Evolutionary conservation across 768 basidiomycete species (phyloP).

Genomic region (Lactarius hengduanensis): DNA sequence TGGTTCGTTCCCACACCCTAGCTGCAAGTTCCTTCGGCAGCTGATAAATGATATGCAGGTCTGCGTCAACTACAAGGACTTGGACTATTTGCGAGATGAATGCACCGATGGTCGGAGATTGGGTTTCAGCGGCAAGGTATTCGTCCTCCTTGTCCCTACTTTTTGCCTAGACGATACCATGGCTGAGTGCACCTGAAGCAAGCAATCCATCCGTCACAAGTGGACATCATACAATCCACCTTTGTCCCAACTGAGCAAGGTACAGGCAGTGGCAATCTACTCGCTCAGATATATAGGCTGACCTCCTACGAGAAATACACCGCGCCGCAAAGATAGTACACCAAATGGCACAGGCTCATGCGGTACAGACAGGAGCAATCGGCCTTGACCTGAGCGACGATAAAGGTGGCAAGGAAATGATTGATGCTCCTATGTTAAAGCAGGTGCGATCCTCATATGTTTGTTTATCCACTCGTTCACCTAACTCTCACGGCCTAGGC

Average conservation of each 20-base stretch:
- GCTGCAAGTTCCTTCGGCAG: background rate
- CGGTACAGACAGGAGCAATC: constrained; percentile 57
- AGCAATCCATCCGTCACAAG: constrained; percentile 90
- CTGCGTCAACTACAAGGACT: constrained; percentile 83
- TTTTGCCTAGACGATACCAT: background rate
- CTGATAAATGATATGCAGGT: constrained; percentile 47
- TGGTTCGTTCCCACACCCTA: constrained; percentile 48
- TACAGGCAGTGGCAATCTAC: constrained; percentile 32
- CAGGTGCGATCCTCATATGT: constrained; percentile 46
- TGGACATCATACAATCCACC: constrained; percentile 70
- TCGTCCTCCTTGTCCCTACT: constrained; percentile 2
- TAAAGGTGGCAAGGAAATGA: constrained; percentile 65
- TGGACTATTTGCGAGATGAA: constrained; percentile 64
- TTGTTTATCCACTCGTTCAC: background rate
- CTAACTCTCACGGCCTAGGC: constrained; percentile 9
- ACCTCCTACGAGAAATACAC: constrained; percentile 55
- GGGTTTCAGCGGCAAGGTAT: constrained; percentile 90
- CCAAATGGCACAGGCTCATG: constrained; percentile 60
- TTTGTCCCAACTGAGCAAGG: constrained; percentile 77
- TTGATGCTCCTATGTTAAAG: constrained; percentile 89
- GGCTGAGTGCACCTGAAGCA: constrained; percentile 50
- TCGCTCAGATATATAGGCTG: background rate
- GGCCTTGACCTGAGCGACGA: constrained; percentile 60
- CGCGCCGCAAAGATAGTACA: constrained; percentile 73
- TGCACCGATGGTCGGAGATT: constrained; percentile 74